Evolutionary conservation across 192 early-diverging fungal genomes (phyloP).

Genomic region (Dissophora ornata): DNA sequence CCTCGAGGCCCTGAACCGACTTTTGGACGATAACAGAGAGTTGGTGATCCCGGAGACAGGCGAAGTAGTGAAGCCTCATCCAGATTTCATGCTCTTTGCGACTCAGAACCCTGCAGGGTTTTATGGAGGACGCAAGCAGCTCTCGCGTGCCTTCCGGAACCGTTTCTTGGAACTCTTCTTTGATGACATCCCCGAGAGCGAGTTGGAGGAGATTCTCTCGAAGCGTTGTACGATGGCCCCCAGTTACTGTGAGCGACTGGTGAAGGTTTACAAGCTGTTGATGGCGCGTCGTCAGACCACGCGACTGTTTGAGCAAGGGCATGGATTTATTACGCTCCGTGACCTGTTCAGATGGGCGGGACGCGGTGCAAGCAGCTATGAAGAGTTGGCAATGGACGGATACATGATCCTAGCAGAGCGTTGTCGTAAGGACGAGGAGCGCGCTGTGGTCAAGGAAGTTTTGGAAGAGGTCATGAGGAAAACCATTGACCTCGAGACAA

Average conservation of each 20-base stretch:
- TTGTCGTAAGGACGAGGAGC: slow-evolving; percentile 85
- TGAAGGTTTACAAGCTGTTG: slow-evolving; percentile 86
- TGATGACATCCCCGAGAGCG: slow-evolving; percentile 92
- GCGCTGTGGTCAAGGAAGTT: slow-evolving; percentile 79
- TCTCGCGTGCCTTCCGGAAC: slow-evolving; percentile 97
- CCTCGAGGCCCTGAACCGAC: slow-evolving; percentile 95
- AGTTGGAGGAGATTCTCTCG: slow-evolving; percentile 92
- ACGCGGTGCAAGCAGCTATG: slow-evolving; percentile 78
- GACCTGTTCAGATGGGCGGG: slow-evolving; percentile 98
- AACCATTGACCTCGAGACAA: slow-evolving; percentile 65
- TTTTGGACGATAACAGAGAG: slow-evolving; percentile 98
- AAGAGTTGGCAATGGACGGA: slow-evolving; percentile 93
- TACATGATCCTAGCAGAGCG: slow-evolving; percentile 96
- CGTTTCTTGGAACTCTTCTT: slow-evolving; percentile 98
- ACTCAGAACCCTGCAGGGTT: slow-evolving; percentile 99
- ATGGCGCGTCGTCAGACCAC: slow-evolving; percentile 79
- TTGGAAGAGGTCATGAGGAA: slow-evolving; percentile 87
- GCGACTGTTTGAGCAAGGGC: slow-evolving; percentile 93
- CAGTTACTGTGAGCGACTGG: slow-evolving; percentile 84
- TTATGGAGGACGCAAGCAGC: slow-evolving; percentile 96
- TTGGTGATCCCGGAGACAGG: slow-evolving; percentile 96
- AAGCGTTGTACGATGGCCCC: slow-evolving; percentile 88
- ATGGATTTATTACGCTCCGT: slow-evolving; percentile 95
- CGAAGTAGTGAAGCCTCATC: slow-evolving; percentile 92
- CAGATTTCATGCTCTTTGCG: slow-evolving; percentile 97